These are phyloP conservation scores for Heritiera littoralis DNA, from an alignment of 345 rosid species.

Conservation along the genomic window DNA sequence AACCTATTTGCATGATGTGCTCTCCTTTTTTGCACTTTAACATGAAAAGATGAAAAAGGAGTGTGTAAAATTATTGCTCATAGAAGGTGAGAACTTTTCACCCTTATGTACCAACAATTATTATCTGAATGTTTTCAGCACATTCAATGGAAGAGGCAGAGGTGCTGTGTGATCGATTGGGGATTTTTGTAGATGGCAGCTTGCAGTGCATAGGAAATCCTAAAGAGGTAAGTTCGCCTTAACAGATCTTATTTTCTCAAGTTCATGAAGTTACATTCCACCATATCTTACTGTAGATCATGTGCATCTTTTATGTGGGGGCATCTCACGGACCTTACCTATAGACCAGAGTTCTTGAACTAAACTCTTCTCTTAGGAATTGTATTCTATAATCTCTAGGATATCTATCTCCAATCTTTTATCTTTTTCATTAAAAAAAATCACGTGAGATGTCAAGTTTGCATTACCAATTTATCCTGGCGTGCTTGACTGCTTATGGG, in stretches of 20 bases:
- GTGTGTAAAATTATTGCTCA: not conserved
- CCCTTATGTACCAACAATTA: conserved; percentile 12
- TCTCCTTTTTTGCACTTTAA: not conserved
- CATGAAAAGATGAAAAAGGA: not conserved
- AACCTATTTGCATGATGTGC: conserved; percentile 4
- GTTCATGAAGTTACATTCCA: not conserved
- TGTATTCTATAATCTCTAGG: not conserved
- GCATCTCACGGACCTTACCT: not conserved
- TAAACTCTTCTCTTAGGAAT: not conserved
- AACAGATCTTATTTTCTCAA: not conserved
- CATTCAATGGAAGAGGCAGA: conserved; percentile 99
- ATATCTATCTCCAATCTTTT: not conserved
- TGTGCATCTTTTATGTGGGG: not conserved
- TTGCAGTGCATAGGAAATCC: conserved; percentile 96
- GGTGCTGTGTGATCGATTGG: conserved; percentile 79
- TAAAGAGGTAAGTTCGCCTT: conserved; percentile 54
- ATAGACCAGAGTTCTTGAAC: not conserved
- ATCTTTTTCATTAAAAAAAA: not conserved
- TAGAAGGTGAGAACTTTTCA: not conserved
- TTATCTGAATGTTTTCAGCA: conserved; percentile 43
- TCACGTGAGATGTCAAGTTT: not conserved
- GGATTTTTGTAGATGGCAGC: conserved; percentile 82
- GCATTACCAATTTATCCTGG: not conserved
- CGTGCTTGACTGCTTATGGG: not conserved
- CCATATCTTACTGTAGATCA: not conserved